These are phyloP conservation scores for Colletotrichum musae DNA, from an alignment of 2,329 filamentous ascomycete genomes.

Conservation along the genomic window DNA sequence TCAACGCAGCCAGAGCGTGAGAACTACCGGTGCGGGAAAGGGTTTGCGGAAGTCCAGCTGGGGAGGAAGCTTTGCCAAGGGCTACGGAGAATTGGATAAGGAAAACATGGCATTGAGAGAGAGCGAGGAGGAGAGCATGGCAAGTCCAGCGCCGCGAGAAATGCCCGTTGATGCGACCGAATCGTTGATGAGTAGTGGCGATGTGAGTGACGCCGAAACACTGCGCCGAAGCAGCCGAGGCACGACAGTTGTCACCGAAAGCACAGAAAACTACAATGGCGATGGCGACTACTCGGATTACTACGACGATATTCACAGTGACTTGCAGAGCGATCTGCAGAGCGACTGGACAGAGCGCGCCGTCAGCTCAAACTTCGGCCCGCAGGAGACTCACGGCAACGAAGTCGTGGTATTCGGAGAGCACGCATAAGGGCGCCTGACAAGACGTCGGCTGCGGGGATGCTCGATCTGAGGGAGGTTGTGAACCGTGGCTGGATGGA, in stretches of 20 bases:
- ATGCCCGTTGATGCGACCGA: slow-evolving; percentile 34
- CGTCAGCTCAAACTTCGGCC: slow-evolving; percentile 40
- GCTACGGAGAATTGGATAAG: slow-evolving; percentile 70
- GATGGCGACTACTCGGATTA: slow-evolving; percentile 54
- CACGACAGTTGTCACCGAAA: slow-evolving; percentile 62
- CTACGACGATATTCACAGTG: slow-evolving; percentile 49
- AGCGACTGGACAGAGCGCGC: slow-evolving; percentile 67
- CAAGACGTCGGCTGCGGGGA: neutral
- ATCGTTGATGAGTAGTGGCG: slow-evolving; percentile 47
- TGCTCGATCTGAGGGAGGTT: neutral
- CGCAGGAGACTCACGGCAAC: slow-evolving; percentile 42
- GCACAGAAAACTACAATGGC: slow-evolving; percentile 54
- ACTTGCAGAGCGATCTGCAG: slow-evolving; percentile 44
- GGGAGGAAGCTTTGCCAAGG: slow-evolving; percentile 67
- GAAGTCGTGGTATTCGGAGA: slow-evolving; percentile 53
- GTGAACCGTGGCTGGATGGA: neutral
- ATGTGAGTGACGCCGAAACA: slow-evolving; percentile 66
- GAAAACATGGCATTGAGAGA: slow-evolving; percentile 76
- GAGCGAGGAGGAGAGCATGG: slow-evolving; percentile 69
- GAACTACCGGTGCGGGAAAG: slow-evolving; percentile 66
- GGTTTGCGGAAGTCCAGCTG: slow-evolving; percentile 78
- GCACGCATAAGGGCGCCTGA: slow-evolving; percentile 30
- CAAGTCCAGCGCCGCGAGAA: slow-evolving; percentile 22
- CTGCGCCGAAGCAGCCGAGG: slow-evolving; percentile 62
- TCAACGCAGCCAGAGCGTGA: slow-evolving; percentile 84